phyloP scores from a whole-genome alignment of 345 rosid species.

The Pistacia atlantica region DNA sequence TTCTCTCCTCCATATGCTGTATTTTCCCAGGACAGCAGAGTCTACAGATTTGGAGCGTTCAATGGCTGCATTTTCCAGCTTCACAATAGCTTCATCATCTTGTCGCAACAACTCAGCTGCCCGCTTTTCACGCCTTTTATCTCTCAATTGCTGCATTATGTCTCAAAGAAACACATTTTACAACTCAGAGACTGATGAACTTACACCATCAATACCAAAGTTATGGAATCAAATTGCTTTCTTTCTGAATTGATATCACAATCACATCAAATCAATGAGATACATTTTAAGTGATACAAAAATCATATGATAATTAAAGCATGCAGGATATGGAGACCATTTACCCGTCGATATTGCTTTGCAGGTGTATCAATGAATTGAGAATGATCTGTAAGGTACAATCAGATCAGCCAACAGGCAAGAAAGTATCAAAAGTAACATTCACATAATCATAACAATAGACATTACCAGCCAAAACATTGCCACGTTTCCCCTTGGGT shows the following conservation, averaged over 20 bases:
- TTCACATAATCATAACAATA: conserved; percentile 17
- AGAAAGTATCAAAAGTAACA: conserved; percentile 10
- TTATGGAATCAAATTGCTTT: conserved; percentile 3
- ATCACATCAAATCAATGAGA: conserved; percentile 11
- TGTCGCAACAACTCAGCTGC: conserved; percentile 70
- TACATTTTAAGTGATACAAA: neutral
- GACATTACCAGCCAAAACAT: conserved; percentile 38
- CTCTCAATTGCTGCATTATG: conserved; percentile 81
- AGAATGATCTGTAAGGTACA: conserved; percentile 44
- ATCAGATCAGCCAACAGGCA: conserved; percentile 25
- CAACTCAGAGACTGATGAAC: conserved; percentile 1
- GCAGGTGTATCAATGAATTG: conserved; percentile 64
- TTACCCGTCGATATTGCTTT: conserved; percentile 79
- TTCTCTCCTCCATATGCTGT: conserved; percentile 94
- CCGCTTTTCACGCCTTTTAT: conserved; percentile 76
- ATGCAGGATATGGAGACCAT: conserved; percentile 13
- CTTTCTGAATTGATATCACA: neutral
- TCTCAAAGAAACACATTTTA: conserved; percentile 9
- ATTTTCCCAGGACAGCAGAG: conserved; percentile 91
- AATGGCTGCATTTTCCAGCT: conserved; percentile 93
- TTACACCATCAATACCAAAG: conserved; percentile 6
- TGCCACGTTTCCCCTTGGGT: conserved; percentile 38
- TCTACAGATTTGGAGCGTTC: conserved; percentile 96
- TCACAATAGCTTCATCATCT: conserved; percentile 69
- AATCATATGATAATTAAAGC: neutral